Evolutionary conservation across 1,139 yeast genomes (phyloP), one percentile per base, ranked within the genome.

Genomic region (Kodamaea alishanica): DNA sequence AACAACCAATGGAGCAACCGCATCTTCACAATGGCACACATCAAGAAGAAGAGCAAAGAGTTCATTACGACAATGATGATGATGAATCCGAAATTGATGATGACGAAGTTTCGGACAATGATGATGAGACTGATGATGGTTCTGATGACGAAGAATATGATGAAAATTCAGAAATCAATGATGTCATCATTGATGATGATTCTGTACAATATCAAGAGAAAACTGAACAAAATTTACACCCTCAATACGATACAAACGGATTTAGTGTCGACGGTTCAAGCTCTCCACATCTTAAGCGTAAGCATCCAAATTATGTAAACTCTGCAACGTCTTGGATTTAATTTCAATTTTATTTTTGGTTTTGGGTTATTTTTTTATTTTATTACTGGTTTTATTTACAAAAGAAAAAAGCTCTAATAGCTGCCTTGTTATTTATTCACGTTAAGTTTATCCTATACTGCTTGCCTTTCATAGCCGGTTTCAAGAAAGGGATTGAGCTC

Each of bases 221-320:
- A 27, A 38, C 39, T 24, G 37, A 37, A 8, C 12, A 38, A 26
- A 15, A 15, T 15, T 35, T 30, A 8, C 41, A 30, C 3, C 33
- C 20, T 32, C 54, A 50, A 30, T 63, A 55, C 41, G 53, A 64
- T 39, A 33, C 47, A 4, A 44, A 50, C 12, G 70, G 70, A 4
- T 54, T 52, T 38, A 59, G 63, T 38, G 38, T 52, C 8, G 66
- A 61, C 43, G 63, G 65, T 3, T 53, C 64, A 6, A 61, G 67
- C 5, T 65, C 70, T 2, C 70, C 70, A 6, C 70, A 65, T 48
- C 55, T 66, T 35, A 66, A 65, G 43, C 45, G 70, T 36, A 52
- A 61, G 33, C 20, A 3, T 15, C 20, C 20, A 15, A 15, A 15
- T 15, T 15, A 15, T 15, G 20, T 15, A 15, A 15, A 15, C 4